Conservation (phyloP, 2,329 filamentous ascomycete genomes). For the Erysiphe pulchra region DNA sequence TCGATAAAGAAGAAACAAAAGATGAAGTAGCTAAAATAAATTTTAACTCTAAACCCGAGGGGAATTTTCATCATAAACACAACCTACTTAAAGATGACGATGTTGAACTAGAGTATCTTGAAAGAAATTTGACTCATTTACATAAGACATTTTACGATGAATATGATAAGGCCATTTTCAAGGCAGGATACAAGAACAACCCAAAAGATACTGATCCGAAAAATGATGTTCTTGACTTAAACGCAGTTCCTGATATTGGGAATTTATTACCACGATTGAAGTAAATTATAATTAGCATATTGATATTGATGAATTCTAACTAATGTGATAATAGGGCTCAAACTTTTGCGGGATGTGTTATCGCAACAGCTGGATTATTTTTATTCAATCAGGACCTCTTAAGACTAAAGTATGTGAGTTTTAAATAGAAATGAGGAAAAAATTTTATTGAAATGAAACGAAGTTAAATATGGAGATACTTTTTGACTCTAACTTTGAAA, state of each 20-base stretch:
- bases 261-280: slow-evolving; percentile 67
- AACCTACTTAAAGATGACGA: slow-evolving; percentile 76
- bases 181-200: slow-evolving; percentile 15
- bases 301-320: slow-evolving; percentile 1
- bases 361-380: slow-evolving; percentile 80
- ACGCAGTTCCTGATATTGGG: slow-evolving; percentile 60
- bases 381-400: slow-evolving; percentile 49
- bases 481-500: neutral
- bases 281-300: slow-evolving; percentile 8
- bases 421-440: too few species aligned
- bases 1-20: slow-evolving; percentile 62
- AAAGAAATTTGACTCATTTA: slow-evolving; percentile 47
- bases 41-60: slow-evolving; percentile 14
- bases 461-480: too few species aligned
- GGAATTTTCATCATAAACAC: slow-evolving; percentile 26
- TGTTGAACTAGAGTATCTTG: slow-evolving; percentile 50
- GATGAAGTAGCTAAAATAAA: slow-evolving; percentile 15
- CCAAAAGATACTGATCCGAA: slow-evolving; percentile 20
- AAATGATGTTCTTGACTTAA: slow-evolving; percentile 19
- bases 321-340: slow-evolving; percentile 16
- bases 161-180: slow-evolving; percentile 31
- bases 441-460: too few species aligned
- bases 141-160: slow-evolving; percentile 63
- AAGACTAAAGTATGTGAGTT: too few species aligned
- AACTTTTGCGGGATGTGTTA: slow-evolving; percentile 46